Percentiles rank a stretch among this genome's conserved stretches.
Evolutionary conservation across 306 rosid genomes (phyloP).

Genomic region (Styphnolobium japonicum): DNA sequence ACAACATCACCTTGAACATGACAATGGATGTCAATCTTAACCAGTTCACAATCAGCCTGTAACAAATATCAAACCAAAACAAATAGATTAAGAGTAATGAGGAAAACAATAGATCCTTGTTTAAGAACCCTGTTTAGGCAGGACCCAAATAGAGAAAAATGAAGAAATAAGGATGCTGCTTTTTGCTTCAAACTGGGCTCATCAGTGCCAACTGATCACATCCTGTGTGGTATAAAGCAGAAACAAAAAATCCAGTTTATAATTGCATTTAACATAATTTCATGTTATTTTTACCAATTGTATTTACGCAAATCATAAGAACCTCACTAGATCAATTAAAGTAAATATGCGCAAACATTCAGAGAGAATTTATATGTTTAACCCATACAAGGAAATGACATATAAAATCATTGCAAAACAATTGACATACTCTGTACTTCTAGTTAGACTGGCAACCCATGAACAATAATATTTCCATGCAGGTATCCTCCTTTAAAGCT

Average conservation of each 20-base stretch:
- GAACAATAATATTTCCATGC: slow-evolving; percentile 4
- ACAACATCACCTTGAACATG: slow-evolving; percentile 97
- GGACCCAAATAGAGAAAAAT: slow-evolving; percentile 19
- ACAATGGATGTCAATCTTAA: slow-evolving; percentile 92
- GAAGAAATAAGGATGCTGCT: neutral
- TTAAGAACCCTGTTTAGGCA: slow-evolving; percentile 19
- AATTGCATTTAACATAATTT: neutral
- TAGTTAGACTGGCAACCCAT: neutral
- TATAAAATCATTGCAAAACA: neutral
- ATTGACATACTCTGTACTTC: neutral
- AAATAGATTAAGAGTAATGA: neutral
- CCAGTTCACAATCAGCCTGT: slow-evolving; percentile 84
- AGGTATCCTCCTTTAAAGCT: neutral
- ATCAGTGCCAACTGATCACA: neutral
- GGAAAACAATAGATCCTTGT: neutral
- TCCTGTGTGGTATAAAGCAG: neutral
- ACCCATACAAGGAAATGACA: neutral
- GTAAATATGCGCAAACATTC: neutral
- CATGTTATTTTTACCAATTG: neutral
- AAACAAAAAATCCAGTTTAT: neutral
- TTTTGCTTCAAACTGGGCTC: slow-evolving; percentile 7
- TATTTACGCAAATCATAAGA: neutral
- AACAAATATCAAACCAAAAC: slow-evolving; percentile 24
- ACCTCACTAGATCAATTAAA: neutral
- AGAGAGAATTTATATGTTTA: neutral